Percentiles rank a stretch among this genome's conserved stretches.
Evolutionary conservation across 352 stramenopile species (phyloP).

Genomic region (Phytophthora pistaciae): DNA sequence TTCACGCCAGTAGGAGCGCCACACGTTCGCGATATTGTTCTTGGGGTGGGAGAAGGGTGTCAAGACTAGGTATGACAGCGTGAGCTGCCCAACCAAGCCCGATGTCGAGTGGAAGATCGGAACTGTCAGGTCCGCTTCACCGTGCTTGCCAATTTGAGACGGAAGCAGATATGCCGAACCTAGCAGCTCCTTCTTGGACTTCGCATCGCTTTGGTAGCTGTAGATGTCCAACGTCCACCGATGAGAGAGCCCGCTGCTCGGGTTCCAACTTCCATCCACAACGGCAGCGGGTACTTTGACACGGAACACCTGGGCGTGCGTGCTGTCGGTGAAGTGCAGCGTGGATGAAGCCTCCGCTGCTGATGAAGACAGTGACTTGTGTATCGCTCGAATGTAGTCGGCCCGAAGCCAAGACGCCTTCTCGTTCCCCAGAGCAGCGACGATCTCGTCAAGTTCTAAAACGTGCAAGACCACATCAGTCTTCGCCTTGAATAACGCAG

Average conservation of each 20-base stretch:
- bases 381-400: conserved; percentile 48
- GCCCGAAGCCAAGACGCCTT: conserved; percentile 45
- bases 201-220: conserved; percentile 28
- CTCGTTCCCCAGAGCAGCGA: conserved; percentile 40
- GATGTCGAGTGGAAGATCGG: conserved; percentile 49
- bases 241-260: conserved; percentile 32
- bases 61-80: conserved; percentile 62
- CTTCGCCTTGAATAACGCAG: conserved; percentile 52
- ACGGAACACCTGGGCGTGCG: conserved; percentile 60
- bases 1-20: conserved; percentile 76
- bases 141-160: conserved; percentile 59
- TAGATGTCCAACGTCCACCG: conserved; percentile 53
- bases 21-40: conserved; percentile 68
- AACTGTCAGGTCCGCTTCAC: conserved; percentile 62
- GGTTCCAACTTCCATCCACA: conserved; percentile 29
- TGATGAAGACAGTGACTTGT: conserved; percentile 12
- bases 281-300: conserved; percentile 48
- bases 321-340: conserved; percentile 44
- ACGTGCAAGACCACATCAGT: conserved; percentile 45
- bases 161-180: conserved; percentile 53
- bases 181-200: conserved; percentile 38
- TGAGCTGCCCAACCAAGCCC: conserved; percentile 55
- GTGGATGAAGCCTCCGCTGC: conserved; percentile 6
- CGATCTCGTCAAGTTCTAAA: conserved; percentile 47
- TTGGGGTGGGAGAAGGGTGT: conserved; percentile 59